Base-by-base conservation (phyloP, 2,329 filamentous ascomycete genomes). In the Proliferodiscus dingleyae region DNA sequence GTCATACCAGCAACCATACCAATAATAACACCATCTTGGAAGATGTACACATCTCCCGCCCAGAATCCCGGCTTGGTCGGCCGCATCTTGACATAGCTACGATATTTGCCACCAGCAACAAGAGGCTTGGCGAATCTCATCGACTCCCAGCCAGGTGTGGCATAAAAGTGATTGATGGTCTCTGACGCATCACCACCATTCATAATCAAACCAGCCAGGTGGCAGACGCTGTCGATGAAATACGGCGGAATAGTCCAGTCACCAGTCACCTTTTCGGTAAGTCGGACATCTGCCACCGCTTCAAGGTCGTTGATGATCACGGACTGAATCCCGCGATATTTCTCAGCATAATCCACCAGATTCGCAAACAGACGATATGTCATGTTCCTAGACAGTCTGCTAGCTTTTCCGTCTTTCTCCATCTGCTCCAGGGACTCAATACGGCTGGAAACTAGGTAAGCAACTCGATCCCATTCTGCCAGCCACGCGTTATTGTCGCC, bases 331-430 rank as follows among this genome's bases (percentile, higher is more conserved):
- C 39, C 45, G 11, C 48, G 45, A 39, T 51, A 59, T 19, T 51
- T 47, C 3, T 45, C 23, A 13, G 37, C 30, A 41, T 51, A 61
- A 16, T 51, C 38, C n/a, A 49, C 57, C 10, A 59, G 37, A 62
- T 32, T 54, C 18, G 47, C 39, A 39, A 58, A 51, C 5, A 57
- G 37, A 3, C 28, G 39, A 42, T 60, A 60, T 6, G 47, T 50
- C 46, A 58, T 51, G 7, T 74, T 75, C 19, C 73, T 72, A 48
- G 77, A 71, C 41, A 81, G 71, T 51, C 75, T 73, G 62, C 80
- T 76, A 26, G 77, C 75, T 38, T 71, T 71, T 23, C 77, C 77
- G 39, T 68, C 71, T 48, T 72, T 65, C 1, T 75, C 73, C 59
- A 75, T 75, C 49, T 71, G 54, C 42, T 67, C 59, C 3, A 69